phyloP scores from a whole-genome alignment of 495 filamentous ascomycete species.

The Hypomontagnella monticulosa region DNA sequence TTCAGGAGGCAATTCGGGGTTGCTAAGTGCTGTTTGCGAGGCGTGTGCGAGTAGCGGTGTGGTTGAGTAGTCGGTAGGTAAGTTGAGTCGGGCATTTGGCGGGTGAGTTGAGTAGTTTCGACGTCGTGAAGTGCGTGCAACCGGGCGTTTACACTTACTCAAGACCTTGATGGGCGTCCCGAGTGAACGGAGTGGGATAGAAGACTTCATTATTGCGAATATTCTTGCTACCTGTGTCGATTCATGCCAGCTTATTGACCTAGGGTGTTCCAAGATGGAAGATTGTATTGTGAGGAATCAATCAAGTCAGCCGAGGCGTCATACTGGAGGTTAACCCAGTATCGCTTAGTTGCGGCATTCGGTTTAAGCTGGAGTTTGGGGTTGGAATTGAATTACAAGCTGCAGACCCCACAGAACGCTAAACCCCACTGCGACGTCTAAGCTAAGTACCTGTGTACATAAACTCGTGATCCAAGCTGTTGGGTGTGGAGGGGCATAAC shows the following conservation, averaged over 20 bases:
- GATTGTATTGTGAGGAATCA: slow-evolving; percentile 8
- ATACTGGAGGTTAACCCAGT: slow-evolving; percentile 26
- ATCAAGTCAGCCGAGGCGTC: slow-evolving; percentile 30
- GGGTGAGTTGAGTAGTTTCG: slow-evolving; percentile 59
- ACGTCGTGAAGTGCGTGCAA: slow-evolving; percentile 7
- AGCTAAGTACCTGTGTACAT: slow-evolving; percentile 10
- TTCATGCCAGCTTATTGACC: slow-evolving; percentile 29
- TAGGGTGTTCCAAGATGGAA: slow-evolving; percentile 4
- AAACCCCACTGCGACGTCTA: slow-evolving; percentile 7
- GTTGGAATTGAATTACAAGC: neutral
- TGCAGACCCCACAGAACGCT: slow-evolving; percentile 14
- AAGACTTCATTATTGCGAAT: slow-evolving; percentile 27
- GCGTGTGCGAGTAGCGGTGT: slow-evolving; percentile 84
- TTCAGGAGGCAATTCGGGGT: slow-evolving; percentile 69
- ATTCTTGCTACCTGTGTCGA: slow-evolving; percentile 16
- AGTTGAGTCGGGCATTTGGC: slow-evolving; percentile 73
- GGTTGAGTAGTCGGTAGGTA: slow-evolving; percentile 87
- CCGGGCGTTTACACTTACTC: slow-evolving; percentile 10
- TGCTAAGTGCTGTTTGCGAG: slow-evolving; percentile 72
- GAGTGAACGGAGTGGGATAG: slow-evolving; percentile 31
- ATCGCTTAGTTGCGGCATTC: slow-evolving; percentile 48
- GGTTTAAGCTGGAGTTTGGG: slow-evolving; percentile 1
- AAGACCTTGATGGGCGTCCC: slow-evolving; percentile 9
- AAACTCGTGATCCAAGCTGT: slow-evolving; percentile 6
- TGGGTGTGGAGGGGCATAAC: slow-evolving; percentile 5